Percentiles rank a stretch among this genome's conserved stretches.
These are phyloP conservation scores for Flaveria floridana DNA, from an alignment of 140 eudicot species.

Conservation along the genomic window DNA sequence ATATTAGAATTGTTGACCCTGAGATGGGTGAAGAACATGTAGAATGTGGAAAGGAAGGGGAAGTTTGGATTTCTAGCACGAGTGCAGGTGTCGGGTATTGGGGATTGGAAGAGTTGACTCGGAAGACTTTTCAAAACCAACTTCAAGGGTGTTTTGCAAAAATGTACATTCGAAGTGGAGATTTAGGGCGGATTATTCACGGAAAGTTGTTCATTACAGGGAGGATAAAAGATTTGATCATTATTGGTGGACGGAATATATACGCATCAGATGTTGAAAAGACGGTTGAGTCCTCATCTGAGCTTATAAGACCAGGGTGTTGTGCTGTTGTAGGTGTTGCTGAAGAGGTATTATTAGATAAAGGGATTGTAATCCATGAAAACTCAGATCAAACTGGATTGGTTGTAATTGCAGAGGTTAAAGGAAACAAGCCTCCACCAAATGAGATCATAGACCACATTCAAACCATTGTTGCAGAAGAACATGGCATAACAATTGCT, in stretches of 20 bases:
- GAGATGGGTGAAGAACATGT: slow-evolving; percentile 40
- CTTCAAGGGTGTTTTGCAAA: slow-evolving; percentile 35
- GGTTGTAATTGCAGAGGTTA: slow-evolving; percentile 49
- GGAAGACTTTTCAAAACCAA: slow-evolving; percentile 37
- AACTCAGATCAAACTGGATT: slow-evolving; percentile 44
- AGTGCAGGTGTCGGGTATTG: slow-evolving; percentile 58
- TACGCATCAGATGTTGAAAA: slow-evolving; percentile 55
- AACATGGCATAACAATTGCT: slow-evolving; percentile 46
- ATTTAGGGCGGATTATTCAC: slow-evolving; percentile 42
- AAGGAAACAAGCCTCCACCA: slow-evolving; percentile 28
- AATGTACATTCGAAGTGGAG: slow-evolving; percentile 44
- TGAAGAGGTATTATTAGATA: slow-evolving; percentile 36
- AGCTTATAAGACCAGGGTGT: slow-evolving; percentile 49
- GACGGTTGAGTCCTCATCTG: slow-evolving; percentile 48
- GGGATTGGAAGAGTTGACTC: slow-evolving; percentile 46
- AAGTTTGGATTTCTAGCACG: slow-evolving; percentile 48
- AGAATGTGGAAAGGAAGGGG: slow-evolving; percentile 50
- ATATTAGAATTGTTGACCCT: slow-evolving; percentile 43
- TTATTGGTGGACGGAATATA: slow-evolving; percentile 51
- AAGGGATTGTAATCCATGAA: slow-evolving; percentile 33
- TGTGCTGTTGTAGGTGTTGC: slow-evolving; percentile 54
- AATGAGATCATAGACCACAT: slow-evolving; percentile 31
- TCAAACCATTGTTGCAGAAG: slow-evolving; percentile 39
- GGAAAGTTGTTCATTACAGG: slow-evolving; percentile 49
- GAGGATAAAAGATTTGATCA: slow-evolving; percentile 49